These are phyloP conservation scores for Aciculosporium take DNA, from an alignment of 2,329 filamentous ascomycete species.

Conservation along the genomic window DNA sequence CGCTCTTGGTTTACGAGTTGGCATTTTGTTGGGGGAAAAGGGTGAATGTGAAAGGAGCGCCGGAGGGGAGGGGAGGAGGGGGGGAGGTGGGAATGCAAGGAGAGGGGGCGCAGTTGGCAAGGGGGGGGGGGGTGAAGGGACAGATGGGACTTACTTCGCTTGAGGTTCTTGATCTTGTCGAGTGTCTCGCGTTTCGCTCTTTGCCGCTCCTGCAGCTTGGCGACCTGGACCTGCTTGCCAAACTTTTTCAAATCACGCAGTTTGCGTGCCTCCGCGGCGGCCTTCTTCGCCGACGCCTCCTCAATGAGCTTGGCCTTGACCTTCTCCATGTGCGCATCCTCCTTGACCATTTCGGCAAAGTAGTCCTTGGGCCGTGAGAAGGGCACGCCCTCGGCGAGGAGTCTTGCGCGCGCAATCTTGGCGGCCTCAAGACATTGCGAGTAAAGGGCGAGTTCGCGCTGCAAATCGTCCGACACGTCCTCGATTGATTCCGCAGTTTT, in stretches of 20 bases:
- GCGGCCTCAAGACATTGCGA: conserved; percentile 74
- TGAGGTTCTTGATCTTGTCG: conserved; percentile 88
- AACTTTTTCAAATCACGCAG: conserved; percentile 97
- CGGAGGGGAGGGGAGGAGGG: neutral
- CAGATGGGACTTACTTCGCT: conserved; percentile 59
- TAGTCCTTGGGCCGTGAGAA: conserved; percentile 89
- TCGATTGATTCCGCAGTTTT: conserved; percentile 53
- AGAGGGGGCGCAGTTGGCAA: no score
- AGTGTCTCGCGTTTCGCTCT: conserved; percentile 87
- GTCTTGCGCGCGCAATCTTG: conserved; percentile 52
- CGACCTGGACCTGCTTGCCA: conserved; percentile 93
- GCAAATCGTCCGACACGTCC: conserved; percentile 82
- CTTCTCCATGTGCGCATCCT: conserved; percentile 94
- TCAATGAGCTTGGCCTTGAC: conserved; percentile 89
- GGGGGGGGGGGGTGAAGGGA: neutral
- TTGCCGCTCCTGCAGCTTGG: conserved; percentile 84
- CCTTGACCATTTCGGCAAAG: conserved; percentile 98
- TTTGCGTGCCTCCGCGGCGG: conserved; percentile 77
- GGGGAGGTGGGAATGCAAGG: neutral
- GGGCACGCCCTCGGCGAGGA: conserved; percentile 69
- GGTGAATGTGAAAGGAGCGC: no score
- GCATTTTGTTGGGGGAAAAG: no score
- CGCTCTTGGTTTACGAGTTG: no score
- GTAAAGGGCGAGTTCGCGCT: conserved; percentile 87
- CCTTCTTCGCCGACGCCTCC: conserved; percentile 84